Base-by-base conservation (phyloP, 2,329 filamentous ascomycete genomes). In the Ophiosphaerella herpotricha region DNA sequence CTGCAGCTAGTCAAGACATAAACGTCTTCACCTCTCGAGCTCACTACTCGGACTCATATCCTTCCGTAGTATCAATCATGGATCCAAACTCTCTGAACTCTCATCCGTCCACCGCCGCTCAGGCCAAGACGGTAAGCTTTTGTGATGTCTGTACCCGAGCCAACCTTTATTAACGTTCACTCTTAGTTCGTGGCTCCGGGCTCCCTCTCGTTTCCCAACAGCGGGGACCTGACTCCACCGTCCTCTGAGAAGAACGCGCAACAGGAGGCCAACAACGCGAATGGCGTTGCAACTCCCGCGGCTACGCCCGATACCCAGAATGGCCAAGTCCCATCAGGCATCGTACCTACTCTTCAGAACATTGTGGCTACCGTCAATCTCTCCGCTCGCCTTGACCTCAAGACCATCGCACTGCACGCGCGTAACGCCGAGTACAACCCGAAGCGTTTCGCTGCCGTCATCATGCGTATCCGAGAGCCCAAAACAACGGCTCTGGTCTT, bases 401-500 rank as follows among this genome's bases (percentile, higher is more conserved):
- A 97, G 88, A 97, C 94, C 67, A 97, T 99, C 75, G 94, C 94
- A 67, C 84, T 97, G 74, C 94, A 99, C 77, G 94, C 94, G 59
- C 88, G 94, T 78, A 99, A 97, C 75, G 94, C 94, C 58, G 94
- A 97, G 82, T 97, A 97, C 82, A 97, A 96, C 74, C 92, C 91
- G 56, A 96, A 97, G 91, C 93, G 93, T 88, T 97, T 97, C 73
- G 94, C 93, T 67, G 93, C 93, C 72, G 93, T 97, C 61, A 97
- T 99, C 77, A 97, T 99, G 94, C 91, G 94, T 80, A 99, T 99
- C 65, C 92, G 94, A 70, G 94, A 99, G 70, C 94, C 94, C 54
- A 99, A 99, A 82, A 99, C 94, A 4, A 99, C 94, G 2, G 94
- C 94, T 5, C 79, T 99, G 49, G 97, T 99, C 81, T 99, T 99